A percentile compares a stretch with the other conserved stretches of the same genome.
Conservation (phyloP, 441 rosid genomes). For the Jatropha podagrica region DNA sequence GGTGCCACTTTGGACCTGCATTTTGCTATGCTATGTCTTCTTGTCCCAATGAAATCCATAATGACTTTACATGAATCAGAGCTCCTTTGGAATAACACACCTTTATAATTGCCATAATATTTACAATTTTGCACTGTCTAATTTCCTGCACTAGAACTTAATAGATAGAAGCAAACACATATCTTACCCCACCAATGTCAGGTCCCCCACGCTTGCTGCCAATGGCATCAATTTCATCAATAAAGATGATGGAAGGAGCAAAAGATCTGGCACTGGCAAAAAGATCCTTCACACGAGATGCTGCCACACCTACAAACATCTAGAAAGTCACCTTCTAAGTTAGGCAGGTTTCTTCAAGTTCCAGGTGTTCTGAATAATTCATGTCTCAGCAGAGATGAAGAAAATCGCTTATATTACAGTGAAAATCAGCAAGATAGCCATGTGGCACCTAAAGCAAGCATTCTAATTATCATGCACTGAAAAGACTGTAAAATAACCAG, state of each 20-base stretch:
- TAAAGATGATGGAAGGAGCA: conserved; percentile 93
- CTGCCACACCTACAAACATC: conserved; percentile 99
- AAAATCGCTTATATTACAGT: background rate
- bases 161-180: background rate
- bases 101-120: background rate
- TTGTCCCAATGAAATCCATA: background rate
- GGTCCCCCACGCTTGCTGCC: conserved; percentile 99
- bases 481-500: background rate
- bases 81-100: background rate
- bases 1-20: background rate
- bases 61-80: background rate
- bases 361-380: background rate
- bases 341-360: conserved; percentile 22
- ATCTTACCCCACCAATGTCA: conserved; percentile 95
- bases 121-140: background rate
- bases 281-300: conserved; percentile 99
- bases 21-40: background rate
- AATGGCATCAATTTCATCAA: conserved; percentile 98
- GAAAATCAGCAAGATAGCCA: conserved; percentile 1
- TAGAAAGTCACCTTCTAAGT: conserved; percentile 31
- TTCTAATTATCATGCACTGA: background rate
- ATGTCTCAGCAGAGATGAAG: background rate
- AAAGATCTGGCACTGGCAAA: conserved; percentile 89
- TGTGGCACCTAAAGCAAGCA: conserved; percentile 1
- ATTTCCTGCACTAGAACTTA: background rate